Conservation (phyloP, 1,284 basidiomycete species). For the Austropuccinia psidii region DNA sequence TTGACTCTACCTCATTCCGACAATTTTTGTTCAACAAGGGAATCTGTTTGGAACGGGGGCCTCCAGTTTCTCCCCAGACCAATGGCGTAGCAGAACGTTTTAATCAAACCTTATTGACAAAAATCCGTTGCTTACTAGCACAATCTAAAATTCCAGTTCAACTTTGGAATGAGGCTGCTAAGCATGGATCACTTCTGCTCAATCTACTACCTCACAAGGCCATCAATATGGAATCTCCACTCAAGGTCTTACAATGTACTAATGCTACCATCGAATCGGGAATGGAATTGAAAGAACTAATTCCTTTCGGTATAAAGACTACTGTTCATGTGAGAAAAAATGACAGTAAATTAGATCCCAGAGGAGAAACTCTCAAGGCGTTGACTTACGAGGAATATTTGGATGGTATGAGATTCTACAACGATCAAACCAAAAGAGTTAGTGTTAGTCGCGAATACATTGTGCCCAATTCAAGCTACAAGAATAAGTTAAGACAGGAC, state of each 20-base stretch:
- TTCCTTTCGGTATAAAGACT: background rate
- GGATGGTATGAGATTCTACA: too few relatives aligned
- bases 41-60: background rate
- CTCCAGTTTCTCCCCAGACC: background rate
- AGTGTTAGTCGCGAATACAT: too few relatives aligned
- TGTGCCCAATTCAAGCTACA: too few relatives aligned
- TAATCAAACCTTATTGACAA: background rate
- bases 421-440: too few relatives aligned
- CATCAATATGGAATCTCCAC: background rate
- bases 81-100: background rate
- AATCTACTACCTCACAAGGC: background rate
- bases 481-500: too few relatives aligned
- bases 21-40: background rate
- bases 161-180: background rate
- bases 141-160: background rate
- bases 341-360: too few relatives aligned
- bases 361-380: too few relatives aligned
- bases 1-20: background rate
- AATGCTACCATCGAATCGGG: background rate
- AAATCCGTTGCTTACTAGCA: background rate
- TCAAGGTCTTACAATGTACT: background rate
- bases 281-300: background rate
- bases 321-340: too few relatives aligned
- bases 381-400: too few relatives aligned
- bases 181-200: background rate